Conservation (phyloP, 192 early-diverging fungal species). For the Haplosporangium gracile region DNA sequence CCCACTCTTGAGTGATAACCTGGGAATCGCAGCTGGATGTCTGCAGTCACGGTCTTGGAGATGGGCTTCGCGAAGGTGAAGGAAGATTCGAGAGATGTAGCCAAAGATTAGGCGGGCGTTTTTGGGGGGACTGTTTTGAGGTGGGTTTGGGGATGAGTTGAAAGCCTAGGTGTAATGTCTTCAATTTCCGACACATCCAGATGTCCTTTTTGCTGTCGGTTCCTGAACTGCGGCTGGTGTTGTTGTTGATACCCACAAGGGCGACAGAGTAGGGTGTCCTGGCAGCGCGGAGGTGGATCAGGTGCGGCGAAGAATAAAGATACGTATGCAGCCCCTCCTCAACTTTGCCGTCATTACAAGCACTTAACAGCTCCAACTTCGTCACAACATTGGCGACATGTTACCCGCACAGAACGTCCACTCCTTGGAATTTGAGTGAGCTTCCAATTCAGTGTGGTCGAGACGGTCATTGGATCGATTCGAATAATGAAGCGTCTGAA, state of each 20-base stretch:
- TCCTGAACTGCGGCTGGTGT: too few species aligned
- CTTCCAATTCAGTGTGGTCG: too few species aligned
- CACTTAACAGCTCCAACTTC: background rate
- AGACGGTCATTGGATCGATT: background rate
- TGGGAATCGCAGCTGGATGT: background rate
- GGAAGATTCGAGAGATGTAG: background rate
- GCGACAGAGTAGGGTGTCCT: background rate
- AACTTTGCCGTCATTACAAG: background rate
- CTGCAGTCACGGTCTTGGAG: background rate
- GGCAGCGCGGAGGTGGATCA: background rate
- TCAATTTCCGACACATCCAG: background rate
- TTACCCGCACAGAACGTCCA: background rate
- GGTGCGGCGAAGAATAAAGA: background rate
- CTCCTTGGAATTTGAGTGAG: background rate
- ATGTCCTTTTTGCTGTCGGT: background rate
- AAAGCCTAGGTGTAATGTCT: background rate
- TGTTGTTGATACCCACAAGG: background rate
- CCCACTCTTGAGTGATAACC: background rate
- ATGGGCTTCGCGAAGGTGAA: background rate
- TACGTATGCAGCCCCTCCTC: background rate
- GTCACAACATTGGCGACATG: background rate
- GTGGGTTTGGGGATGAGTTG: background rate
- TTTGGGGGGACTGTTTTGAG: background rate
- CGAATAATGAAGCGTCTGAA: background rate
- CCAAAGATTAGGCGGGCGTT: background rate